These are phyloP conservation scores for Candida caryicola DNA, from an alignment of 805 yeast species.

Conservation along the genomic window DNA sequence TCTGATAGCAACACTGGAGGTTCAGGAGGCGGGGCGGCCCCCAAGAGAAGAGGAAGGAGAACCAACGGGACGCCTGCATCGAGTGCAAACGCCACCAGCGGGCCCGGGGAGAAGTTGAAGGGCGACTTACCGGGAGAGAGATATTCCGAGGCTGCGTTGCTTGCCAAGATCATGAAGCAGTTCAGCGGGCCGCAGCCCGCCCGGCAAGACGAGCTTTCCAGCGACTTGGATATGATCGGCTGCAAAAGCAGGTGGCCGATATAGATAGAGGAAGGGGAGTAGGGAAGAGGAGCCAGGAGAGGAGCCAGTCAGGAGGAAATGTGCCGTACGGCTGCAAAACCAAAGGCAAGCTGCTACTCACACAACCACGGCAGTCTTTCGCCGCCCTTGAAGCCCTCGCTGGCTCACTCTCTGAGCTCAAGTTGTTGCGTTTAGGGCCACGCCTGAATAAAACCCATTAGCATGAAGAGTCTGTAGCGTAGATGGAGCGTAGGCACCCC, in stretches of 20 bases:
- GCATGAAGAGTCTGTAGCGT: too few relatives aligned
- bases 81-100: neutral
- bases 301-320: too few relatives aligned
- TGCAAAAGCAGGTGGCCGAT: constrained; percentile 37
- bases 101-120: constrained; percentile 5
- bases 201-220: constrained; percentile 28
- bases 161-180: constrained; percentile 44
- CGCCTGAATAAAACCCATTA: too few relatives aligned
- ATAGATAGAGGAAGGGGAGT: constrained; percentile 1
- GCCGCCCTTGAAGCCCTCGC: too few relatives aligned
- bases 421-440: too few relatives aligned
- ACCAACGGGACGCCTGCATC: constrained; percentile 19
- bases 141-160: constrained; percentile 34
- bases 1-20: constrained; percentile 17
- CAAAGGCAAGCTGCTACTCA: too few relatives aligned
- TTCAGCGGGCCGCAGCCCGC: constrained; percentile 39
- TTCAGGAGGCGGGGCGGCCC: constrained; percentile 11
- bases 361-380: too few relatives aligned
- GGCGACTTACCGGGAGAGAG: constrained; percentile 15
- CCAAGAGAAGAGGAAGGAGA: constrained; percentile 41
- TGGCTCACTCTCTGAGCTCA: too few relatives aligned
- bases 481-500: too few relatives aligned
- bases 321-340: too few relatives aligned
- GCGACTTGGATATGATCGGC: constrained; percentile 38
- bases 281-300: too few relatives aligned